phyloP scores from a whole-genome alignment of 805 yeast species.

The Maudiozyma bulderi region DNA sequence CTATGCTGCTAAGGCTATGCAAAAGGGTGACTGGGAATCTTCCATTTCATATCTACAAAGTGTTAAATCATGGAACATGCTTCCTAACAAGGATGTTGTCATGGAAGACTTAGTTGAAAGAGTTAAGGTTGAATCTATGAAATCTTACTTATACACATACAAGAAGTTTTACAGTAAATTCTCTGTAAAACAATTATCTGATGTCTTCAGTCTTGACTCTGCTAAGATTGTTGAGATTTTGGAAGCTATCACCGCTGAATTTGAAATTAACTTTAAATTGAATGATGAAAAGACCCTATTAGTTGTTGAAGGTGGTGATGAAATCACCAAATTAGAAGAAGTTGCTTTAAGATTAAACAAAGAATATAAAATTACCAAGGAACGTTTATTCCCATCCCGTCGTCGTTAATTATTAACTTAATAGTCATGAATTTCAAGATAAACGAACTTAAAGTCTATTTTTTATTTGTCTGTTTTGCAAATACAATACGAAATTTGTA shows the following conservation, averaged over 20 bases:
- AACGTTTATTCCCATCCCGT: slow-evolving; percentile 24
- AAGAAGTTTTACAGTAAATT: slow-evolving; percentile 67
- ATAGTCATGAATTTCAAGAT: background rate
- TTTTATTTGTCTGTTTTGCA: slow-evolving; percentile 1
- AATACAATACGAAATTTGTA: background rate
- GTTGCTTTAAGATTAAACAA: slow-evolving; percentile 65
- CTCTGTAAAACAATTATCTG: slow-evolving; percentile 55
- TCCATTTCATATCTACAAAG: slow-evolving; percentile 53
- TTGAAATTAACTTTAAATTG: slow-evolving; percentile 63
- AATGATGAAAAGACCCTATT: slow-evolving; percentile 57
- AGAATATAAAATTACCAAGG: slow-evolving; percentile 27
- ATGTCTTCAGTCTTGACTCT: slow-evolving; percentile 54
- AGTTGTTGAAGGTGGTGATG: slow-evolving; percentile 66
- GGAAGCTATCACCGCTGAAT: slow-evolving; percentile 64
- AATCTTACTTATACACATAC: slow-evolving; percentile 85
- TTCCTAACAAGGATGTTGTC: slow-evolving; percentile 58
- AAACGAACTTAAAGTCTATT: background rate
- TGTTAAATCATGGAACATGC: slow-evolving; percentile 72
- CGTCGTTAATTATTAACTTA: slow-evolving; percentile 8
- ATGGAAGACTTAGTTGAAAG: slow-evolving; percentile 64
- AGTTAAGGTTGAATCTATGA: slow-evolving; percentile 81
- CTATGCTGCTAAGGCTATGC: slow-evolving; percentile 83
- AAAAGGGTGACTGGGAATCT: slow-evolving; percentile 80
- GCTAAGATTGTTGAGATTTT: slow-evolving; percentile 53
- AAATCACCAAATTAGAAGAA: slow-evolving; percentile 76